Base-by-base conservation (phyloP, 1,284 basidiomycete species). In the Cryptococcus floricola region DNA sequence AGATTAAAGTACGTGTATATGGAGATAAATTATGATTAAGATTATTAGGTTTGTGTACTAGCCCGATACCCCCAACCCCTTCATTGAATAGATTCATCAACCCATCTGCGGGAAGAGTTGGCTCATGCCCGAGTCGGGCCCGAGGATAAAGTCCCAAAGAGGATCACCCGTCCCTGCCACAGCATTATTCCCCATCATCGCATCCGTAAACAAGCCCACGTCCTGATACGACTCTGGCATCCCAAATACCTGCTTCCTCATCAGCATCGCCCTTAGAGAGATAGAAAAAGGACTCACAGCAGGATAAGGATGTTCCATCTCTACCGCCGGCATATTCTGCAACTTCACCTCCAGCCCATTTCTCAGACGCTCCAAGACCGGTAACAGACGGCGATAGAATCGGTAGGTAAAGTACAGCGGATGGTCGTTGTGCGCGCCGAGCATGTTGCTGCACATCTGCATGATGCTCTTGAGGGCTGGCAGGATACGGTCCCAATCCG, bases 371-470 rank as follows among this genome's bases (percentile, higher is more conserved):
- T 52, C 39, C 25, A 52, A 31, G 50, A 52, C 50, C 18, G 50
- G 50, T n/a, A 52, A 27, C 23, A 52, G 37, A 8, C 50, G 39
- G n/a, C 25, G 16, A 39, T 52, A 52, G 50, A 52, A 52, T 25
- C 50, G 23, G 14, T 52, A 43, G 39, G 42, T 43, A 25, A 43
- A 43, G 28, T 52, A 43, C 13, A 43, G 39, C 14, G 50, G 39
- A 18, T 52, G 50, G 18, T 52, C 50, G 12, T 43, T 43, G n/a
- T 43, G 39, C 9, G 25, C 42, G 50, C 28, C 50, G 12, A 52
- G 42, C 25, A 43, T 41, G 18, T 19, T 38, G 14, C 39, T 25
- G 41, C 50, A 52, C 25, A 52, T 52, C 14, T 42, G 8, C 39
- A 52, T 44, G 23, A 52, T 31, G 39, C 28, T 13, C 14, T 43